These are phyloP conservation scores for Trichophyton schoenleinii DNA, from an alignment of 2,329 filamentous ascomycete species.

Conservation along the genomic window DNA sequence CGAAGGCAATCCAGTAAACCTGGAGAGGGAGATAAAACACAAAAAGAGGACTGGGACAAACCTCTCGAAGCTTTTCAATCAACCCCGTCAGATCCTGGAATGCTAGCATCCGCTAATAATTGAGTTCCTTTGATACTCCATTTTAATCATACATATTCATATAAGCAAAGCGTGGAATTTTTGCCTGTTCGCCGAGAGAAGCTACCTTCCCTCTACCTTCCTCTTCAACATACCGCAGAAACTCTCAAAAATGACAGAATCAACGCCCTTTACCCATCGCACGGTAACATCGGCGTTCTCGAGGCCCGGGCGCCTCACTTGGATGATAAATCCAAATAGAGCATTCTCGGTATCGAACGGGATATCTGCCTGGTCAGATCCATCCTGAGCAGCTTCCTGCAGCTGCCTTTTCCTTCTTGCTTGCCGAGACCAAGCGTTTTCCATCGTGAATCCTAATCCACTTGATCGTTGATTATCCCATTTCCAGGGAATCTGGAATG, in stretches of 20 bases:
- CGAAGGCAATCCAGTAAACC: neutral
- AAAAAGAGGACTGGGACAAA: neutral
- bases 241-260: conserved; percentile 68
- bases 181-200: neutral
- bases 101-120: neutral
- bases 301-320: conserved; percentile 6
- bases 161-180: neutral
- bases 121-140: neutral
- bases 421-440: conserved; percentile 68
- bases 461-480: conserved; percentile 45
- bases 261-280: conserved; percentile 64
- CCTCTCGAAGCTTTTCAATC: neutral
- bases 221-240: conserved; percentile 68
- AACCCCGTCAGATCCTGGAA: neutral
- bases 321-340: conserved; percentile 42
- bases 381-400: conserved; percentile 13
- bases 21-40: neutral
- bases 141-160: neutral
- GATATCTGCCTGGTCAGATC: conserved; percentile 19
- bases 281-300: conserved; percentile 38
- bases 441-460: conserved; percentile 49
- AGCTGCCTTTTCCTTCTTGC: conserved; percentile 48
- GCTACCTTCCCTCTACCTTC: conserved; percentile 24
- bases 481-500: conserved; percentile 51
- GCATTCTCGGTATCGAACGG: conserved; percentile 26